A percentile compares a stretch with the other conserved stretches of the same genome.
Conservation (phyloP, 306 rosid genomes). For the Sicyos baderoa region DNA sequence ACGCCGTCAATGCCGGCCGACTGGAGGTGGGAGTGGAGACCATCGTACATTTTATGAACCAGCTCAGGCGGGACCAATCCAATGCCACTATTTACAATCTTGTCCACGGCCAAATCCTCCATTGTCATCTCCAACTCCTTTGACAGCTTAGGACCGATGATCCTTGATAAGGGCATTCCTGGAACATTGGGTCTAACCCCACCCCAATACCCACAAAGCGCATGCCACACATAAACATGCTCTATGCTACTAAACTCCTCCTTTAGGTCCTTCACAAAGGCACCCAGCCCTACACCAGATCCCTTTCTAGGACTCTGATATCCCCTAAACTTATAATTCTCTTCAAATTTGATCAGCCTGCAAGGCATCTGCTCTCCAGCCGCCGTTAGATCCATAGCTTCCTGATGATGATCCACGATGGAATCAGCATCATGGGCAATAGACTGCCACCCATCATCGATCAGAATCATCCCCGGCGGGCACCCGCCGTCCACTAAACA, state of each 20-base stretch:
- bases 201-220: slow-evolving; percentile 71
- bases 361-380: slow-evolving; percentile 58
- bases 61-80: slow-evolving; percentile 52
- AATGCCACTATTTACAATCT: slow-evolving; percentile 38
- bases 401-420: slow-evolving; percentile 7
- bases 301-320: slow-evolving; percentile 13
- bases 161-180: slow-evolving; percentile 38
- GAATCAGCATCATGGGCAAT: slow-evolving; percentile 39
- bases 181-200: slow-evolving; percentile 41
- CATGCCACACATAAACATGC: slow-evolving; percentile 70
- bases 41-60: slow-evolving; percentile 39
- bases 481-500: slow-evolving; percentile 52
- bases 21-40: slow-evolving; percentile 47
- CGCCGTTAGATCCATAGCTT: slow-evolving; percentile 26
- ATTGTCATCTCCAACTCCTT: slow-evolving; percentile 36
- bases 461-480: slow-evolving; percentile 49
- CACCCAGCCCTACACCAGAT: slow-evolving; percentile 35
- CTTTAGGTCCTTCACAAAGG: slow-evolving; percentile 52
- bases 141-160: slow-evolving; percentile 33
- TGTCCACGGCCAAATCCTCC: slow-evolving; percentile 58
- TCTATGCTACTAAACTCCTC: slow-evolving; percentile 44
- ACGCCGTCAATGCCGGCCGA: slow-evolving; percentile 58
- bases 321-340: slow-evolving; percentile 43
- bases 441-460: slow-evolving; percentile 75
- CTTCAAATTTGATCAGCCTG: slow-evolving; percentile 42